Evolutionary conservation across 2,329 filamentous ascomycete species (phyloP).

Genomic region (Pseudogymnoascus sp.): DNA sequence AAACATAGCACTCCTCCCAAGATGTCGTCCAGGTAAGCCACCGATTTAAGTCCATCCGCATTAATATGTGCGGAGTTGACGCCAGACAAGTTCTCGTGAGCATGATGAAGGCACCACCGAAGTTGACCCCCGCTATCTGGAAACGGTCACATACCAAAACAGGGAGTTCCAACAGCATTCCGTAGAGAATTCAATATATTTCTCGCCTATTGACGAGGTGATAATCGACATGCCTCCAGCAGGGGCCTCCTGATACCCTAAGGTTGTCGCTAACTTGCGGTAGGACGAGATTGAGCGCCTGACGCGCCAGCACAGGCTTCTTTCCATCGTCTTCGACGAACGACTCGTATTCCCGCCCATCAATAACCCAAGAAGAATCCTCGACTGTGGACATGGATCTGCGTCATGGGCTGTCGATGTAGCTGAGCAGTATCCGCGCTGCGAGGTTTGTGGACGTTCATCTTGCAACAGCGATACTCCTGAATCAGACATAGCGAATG

Average conservation of each 20-base stretch:
- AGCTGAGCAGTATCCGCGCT: slow-evolving; percentile 54
- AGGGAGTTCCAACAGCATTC: slow-evolving; percentile 61
- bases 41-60: background rate
- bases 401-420: slow-evolving; percentile 63
- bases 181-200: slow-evolving; percentile 56
- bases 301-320: slow-evolving; percentile 53
- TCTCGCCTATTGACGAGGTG: slow-evolving; percentile 66
- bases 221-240: slow-evolving; percentile 17
- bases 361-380: slow-evolving; percentile 45
- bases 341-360: slow-evolving; percentile 64
- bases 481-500: background rate
- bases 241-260: background rate
- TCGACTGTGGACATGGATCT: slow-evolving; percentile 68
- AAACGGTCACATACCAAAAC: slow-evolving; percentile 52
- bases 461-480: slow-evolving; percentile 1
- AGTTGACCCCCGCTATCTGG: slow-evolving; percentile 50
- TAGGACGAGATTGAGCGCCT: slow-evolving; percentile 63
- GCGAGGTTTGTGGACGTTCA: slow-evolving; percentile 44
- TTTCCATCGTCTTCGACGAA: slow-evolving; percentile 56
- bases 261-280: slow-evolving; percentile 8
- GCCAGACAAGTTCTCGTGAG: slow-evolving; percentile 27
- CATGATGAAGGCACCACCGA: slow-evolving; percentile 38
- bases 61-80: slow-evolving; percentile 13
- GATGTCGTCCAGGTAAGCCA: background rate
- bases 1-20: background rate